Base-by-base conservation (phyloP, 768 basidiomycete species). In the Pleurotus sapidus region DNA sequence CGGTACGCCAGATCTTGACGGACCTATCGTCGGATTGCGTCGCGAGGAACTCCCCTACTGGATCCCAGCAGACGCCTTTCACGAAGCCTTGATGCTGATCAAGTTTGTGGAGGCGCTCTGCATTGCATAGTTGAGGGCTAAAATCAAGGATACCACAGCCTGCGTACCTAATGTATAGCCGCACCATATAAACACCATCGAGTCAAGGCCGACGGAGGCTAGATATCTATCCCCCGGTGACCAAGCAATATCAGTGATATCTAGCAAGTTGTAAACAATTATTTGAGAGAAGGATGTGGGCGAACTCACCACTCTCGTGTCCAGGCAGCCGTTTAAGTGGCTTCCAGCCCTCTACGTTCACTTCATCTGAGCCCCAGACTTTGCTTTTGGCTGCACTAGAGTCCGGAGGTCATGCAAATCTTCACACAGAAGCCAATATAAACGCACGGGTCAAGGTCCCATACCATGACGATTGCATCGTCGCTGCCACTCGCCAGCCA, bases 51-150 rank as follows among this genome's bases (percentile, higher is more conserved):
- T 98, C 91, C 46, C 97, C 97, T 2, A 95, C 96, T 3, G 97
- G 97, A 73, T 99, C 97, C 87, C 96, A 99, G 67, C 93, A 95
- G 49, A 99, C 93, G 58, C 97, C 97, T 72, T 99, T 98, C 64
- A 99, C 95, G 70, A 98, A 98, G 2, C 95, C 96, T 65, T 93
- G 87, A 67, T 98, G 97, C 57, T 84, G 84, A 58, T 92, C 91
- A 5, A 99, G 81, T 69, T 88, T 92, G 39, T 83, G 79, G 56
- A 98, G 69, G 11, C 90, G 87, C 63, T 95, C 95, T 97, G 27
- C 5, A 43, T 25, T 15, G 66, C 4, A 45, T 24, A 57, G 40
- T 45, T 45, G 18, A 40, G 34, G 42, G 9, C 27, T 27, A 58
- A 12, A 43, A n/a, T 48, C 47, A 46, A 42, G 30, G 17, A 17